phyloP scores from a whole-genome alignment of 2,329 filamentous ascomycete genomes.

The Hypomyces rosellus region DNA sequence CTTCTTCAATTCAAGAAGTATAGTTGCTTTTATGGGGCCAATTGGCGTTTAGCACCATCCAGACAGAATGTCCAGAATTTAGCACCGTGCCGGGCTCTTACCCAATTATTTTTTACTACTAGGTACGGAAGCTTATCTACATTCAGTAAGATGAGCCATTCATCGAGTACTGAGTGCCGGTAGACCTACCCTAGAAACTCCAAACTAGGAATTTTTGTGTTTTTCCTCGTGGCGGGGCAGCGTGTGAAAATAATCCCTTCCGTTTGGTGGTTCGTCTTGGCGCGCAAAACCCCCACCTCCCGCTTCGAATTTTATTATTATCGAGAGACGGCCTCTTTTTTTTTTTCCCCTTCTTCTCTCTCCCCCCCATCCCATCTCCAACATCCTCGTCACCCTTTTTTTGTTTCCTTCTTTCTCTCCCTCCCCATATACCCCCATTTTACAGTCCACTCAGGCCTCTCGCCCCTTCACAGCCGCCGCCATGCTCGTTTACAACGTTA shows the following conservation, averaged over 20 bases:
- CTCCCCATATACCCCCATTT: conserved; percentile 10
- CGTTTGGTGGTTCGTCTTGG: conserved; percentile 2
- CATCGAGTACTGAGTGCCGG: no score
- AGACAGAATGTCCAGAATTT: no score
- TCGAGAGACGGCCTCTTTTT: background rate
- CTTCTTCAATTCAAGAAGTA: no score
- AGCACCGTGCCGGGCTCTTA: no score
- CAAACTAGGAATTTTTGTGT: no score
- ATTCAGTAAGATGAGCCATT: no score
- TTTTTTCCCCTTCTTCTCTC: background rate
- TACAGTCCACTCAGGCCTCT: no score
- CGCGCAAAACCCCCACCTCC: conserved; percentile 2
- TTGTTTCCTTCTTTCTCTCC: conserved; percentile 12
- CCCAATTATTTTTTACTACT: no score
- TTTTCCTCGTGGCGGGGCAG: conserved; percentile 3
- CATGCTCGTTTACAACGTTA: conserved; percentile 70
- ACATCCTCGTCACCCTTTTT: conserved; percentile 10
- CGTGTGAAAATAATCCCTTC: conserved; percentile 5
- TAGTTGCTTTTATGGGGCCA: no score
- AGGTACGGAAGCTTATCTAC: no score
- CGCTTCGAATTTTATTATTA: conserved; percentile 10
- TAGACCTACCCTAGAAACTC: no score
- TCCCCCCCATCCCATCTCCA: background rate
- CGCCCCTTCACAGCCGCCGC: conserved; percentile 37
- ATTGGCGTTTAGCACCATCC: no score